A percentile compares a stretch with the other conserved stretches of the same genome.
phyloP scores from a whole-genome alignment of 345 rosid species.

The Chamaenerion angustifolium region DNA sequence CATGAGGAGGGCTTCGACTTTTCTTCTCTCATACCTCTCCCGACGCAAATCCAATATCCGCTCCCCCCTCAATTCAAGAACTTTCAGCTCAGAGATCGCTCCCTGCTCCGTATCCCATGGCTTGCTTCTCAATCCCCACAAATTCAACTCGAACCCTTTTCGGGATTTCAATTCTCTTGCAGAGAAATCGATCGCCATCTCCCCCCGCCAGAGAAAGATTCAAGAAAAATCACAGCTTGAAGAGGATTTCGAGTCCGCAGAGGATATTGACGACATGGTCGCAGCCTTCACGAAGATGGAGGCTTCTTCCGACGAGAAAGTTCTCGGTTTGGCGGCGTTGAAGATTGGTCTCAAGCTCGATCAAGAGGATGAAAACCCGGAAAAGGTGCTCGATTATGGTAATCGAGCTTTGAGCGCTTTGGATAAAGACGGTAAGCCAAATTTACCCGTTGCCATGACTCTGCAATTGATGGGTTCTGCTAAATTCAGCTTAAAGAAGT shows the following conservation, averaged over 20 bases:
- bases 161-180: conserved; percentile 41
- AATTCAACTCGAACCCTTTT: conserved; percentile 23
- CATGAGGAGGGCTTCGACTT: conserved; percentile 12
- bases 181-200: conserved; percentile 27
- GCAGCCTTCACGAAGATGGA: conserved; percentile 64
- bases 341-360: conserved; percentile 82
- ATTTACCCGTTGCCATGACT: conserved; percentile 55
- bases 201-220: conserved; percentile 42
- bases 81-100: background rate
- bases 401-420: conserved; percentile 51
- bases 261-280: conserved; percentile 62
- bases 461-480: conserved; percentile 72
- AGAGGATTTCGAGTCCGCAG: conserved; percentile 75
- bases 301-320: conserved; percentile 47
- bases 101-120: conserved; percentile 27
- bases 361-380: conserved; percentile 72
- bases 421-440: conserved; percentile 36
- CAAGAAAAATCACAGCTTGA: conserved; percentile 58
- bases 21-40: conserved; percentile 1
- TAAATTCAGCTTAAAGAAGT: conserved; percentile 47
- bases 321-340: conserved; percentile 61
- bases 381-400: conserved; percentile 49
- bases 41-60: background rate
- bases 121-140: conserved; percentile 17
- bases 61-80: background rate